Base-by-base conservation (phyloP, 1,284 basidiomycete species). In the Cutaneotrichosporon sp. region DNA sequence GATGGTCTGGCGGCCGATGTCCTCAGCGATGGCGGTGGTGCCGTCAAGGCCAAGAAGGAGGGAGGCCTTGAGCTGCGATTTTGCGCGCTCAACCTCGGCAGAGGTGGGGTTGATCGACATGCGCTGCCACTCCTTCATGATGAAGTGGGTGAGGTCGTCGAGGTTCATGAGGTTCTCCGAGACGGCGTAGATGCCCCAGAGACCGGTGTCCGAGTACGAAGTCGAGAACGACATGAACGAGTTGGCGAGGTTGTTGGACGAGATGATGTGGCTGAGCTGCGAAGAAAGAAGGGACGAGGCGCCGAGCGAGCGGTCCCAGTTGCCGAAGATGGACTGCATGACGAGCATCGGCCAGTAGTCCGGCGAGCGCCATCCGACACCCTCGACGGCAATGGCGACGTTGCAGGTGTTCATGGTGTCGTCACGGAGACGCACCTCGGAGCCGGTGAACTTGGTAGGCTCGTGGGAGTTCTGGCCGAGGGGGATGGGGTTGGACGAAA, bases 301-400 rank as follows among this genome's bases (percentile, higher is more conserved):
- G 64, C 94, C 94, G 66, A 98, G 85, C 54, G 88, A 90, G 67
- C 96, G 87, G 76, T 99, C 96, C 96, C 96, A 99, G 84, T 97
- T 99, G 63, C 94, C 94, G 76, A 98, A 88, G 79, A 98, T 92
- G 70, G 84, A 86, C 77, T 97, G 91, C 84, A 97, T 90, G 69
- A 93, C 93, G 76, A 97, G 85, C 92, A 98, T 96, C 60, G 93
- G 90, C 85, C 90, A 98, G 82, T 97, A 97, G 79, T 99, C 96
- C 44, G 93, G 93, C 31, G 88, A 91, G 68, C 85, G 88, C 94
- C 94, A 97, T 77, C 90, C 86, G 58, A 96, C 93, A 76, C 96
- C 94, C 76, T 98, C 93, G 43, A 98, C 92, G 48, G 96, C 90
- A 66, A 99, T 87, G 61, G 94, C 96, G 68, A 99, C 80, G 80